These are phyloP conservation scores for Xylariaceae sp. DNA, from an alignment of 2,329 filamentous ascomycete species.

Conservation along the genomic window DNA sequence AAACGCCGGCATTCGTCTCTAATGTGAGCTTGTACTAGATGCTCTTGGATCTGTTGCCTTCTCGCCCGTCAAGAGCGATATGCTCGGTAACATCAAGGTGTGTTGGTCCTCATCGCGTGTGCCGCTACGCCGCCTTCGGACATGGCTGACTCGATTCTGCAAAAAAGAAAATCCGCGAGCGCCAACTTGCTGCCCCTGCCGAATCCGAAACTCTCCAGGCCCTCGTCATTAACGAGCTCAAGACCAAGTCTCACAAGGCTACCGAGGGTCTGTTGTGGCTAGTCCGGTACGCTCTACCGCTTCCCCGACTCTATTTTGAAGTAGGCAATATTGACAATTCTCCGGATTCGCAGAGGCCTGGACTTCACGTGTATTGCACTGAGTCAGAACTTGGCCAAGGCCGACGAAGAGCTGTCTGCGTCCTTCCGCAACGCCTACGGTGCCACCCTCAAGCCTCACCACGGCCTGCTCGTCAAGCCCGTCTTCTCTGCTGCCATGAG, in stretches of 20 bases:
- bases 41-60: conserved; percentile 71
- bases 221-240: conserved; percentile 81
- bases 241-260: conserved; percentile 81
- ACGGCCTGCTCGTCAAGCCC: conserved; percentile 84
- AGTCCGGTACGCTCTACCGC: conserved; percentile 59
- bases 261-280: conserved; percentile 92
- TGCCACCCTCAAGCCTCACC: conserved; percentile 84
- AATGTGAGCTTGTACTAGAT: conserved; percentile 39
- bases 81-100: conserved; percentile 88
- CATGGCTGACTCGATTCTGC: neutral
- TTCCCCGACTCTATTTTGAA: conserved; percentile 4
- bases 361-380: conserved; percentile 90
- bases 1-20: neutral
- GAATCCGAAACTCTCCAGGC: conserved; percentile 83
- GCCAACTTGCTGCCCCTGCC: conserved; percentile 71
- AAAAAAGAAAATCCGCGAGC: conserved; percentile 78
- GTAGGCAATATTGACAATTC: conserved; percentile 5
- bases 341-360: conserved; percentile 60
- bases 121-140: conserved; percentile 11
- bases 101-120: conserved; percentile 11
- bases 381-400: conserved; percentile 67
- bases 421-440: conserved; percentile 87
- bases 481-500: conserved; percentile 91
- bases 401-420: conserved; percentile 69
- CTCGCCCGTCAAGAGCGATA: conserved; percentile 84